These are phyloP conservation scores for Daldinia sp. DNA, from an alignment of 2,329 filamentous ascomycete genomes.

Conservation along the genomic window DNA sequence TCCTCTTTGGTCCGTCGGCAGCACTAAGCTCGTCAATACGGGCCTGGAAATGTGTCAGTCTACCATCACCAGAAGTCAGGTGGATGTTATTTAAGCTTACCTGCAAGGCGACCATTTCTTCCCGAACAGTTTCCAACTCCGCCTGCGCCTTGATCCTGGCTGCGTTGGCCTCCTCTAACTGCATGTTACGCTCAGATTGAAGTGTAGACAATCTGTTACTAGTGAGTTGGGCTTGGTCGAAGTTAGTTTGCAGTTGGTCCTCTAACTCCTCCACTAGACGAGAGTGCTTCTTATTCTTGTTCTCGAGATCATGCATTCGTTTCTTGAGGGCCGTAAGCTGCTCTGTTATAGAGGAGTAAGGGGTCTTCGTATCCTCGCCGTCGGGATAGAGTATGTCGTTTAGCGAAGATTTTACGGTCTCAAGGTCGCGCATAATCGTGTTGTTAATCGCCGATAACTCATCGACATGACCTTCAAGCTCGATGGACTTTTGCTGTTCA, in stretches of 20 bases:
- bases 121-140: constrained; percentile 75
- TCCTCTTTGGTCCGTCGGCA: constrained; percentile 62
- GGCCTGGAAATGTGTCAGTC: constrained; percentile 51
- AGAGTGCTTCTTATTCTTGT: constrained; percentile 88
- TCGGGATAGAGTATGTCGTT: constrained; percentile 66
- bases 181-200: constrained; percentile 77
- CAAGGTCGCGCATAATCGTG: constrained; percentile 71
- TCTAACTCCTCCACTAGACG: constrained; percentile 95
- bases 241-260: constrained; percentile 94
- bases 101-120: constrained; percentile 82
- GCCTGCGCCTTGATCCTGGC: constrained; percentile 72
- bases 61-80: background rate
- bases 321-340: constrained; percentile 73
- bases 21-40: constrained; percentile 48
- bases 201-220: constrained; percentile 88
- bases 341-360: constrained; percentile 63
- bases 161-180: constrained; percentile 82
- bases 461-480: constrained; percentile 67
- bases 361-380: constrained; percentile 57
- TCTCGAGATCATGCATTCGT: constrained; percentile 72
- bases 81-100: constrained; percentile 60
- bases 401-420: constrained; percentile 68
- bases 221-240: constrained; percentile 88
- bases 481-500: constrained; percentile 69
- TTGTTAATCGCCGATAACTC: constrained; percentile 71